Evolutionary conservation across 768 basidiomycete genomes (phyloP).

Genomic region (Lactifluus rugatus): DNA sequence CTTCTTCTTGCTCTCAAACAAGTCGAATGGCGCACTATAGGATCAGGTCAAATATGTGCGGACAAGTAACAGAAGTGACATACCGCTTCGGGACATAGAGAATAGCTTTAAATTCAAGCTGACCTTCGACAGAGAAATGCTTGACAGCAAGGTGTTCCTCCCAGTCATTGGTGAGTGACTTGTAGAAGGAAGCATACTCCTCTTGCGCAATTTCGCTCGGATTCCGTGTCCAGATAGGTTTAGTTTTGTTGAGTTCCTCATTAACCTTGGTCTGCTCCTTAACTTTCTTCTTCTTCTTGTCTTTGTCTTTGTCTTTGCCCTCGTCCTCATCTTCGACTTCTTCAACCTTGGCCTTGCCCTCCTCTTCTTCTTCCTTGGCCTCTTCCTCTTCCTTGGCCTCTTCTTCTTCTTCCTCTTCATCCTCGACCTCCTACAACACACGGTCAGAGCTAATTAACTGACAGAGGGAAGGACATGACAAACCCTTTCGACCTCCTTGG

Average conservation of each 20-base stretch:
- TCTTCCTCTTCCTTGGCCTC: conserved; percentile 59
- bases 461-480: conserved; percentile 20
- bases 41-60: conserved; percentile 9
- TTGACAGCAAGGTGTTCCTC: conserved; percentile 99
- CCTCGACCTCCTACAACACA: conserved; percentile 68
- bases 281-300: conserved; percentile 85
- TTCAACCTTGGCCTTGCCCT: conserved; percentile 64
- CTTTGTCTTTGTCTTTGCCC: conserved; percentile 51
- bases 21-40: conserved; percentile 88
- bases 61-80: conserved; percentile 19
- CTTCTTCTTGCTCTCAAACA: conserved; percentile 99
- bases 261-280: conserved; percentile 81
- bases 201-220: conserved; percentile 87
- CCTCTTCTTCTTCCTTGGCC: conserved; percentile 66
- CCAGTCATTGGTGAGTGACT: conserved; percentile 99
- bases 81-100: conserved; percentile 95
- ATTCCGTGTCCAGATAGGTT: conserved; percentile 99
- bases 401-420: conserved; percentile 32
- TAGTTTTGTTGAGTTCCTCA: conserved; percentile 99
- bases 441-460: conserved; percentile 6
- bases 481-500: conserved; percentile 99
- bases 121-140: conserved; percentile 99
- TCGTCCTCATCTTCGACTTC: conserved; percentile 65
- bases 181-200: conserved; percentile 96
- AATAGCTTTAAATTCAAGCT: conserved; percentile 99